Conservation (phyloP, 345 rosid genomes). For the Rhodomyrtus tomentosa region DNA sequence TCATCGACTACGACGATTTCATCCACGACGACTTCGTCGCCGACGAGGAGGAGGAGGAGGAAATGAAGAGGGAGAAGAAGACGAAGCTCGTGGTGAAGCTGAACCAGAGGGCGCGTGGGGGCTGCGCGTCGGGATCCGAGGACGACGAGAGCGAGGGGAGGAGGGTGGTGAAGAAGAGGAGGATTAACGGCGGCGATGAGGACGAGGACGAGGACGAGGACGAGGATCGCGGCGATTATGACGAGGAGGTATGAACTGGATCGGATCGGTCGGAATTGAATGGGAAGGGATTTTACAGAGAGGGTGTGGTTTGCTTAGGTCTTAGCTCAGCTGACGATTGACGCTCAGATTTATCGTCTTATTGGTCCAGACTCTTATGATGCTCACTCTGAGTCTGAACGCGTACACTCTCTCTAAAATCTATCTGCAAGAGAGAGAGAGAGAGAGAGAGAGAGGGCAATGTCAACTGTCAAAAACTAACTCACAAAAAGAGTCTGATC, state of each 20-base stretch:
- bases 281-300: too few relatives aligned
- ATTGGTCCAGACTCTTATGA: slow-evolving; percentile 16
- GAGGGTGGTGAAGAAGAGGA: slow-evolving; percentile 36
- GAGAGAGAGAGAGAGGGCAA: slow-evolving; percentile 54
- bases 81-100: slow-evolving; percentile 66
- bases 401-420: not conserved
- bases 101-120: slow-evolving; percentile 29
- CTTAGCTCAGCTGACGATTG: slow-evolving; percentile 12
- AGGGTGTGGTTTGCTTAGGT: not conserved
- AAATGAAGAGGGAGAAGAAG: slow-evolving; percentile 68
- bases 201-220: slow-evolving; percentile 24
- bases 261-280: not conserved
- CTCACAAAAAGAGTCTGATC: slow-evolving; percentile 70
- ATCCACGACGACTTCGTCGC: slow-evolving; percentile 25
- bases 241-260: slow-evolving; percentile 16
- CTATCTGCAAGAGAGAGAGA: slow-evolving; percentile 10
- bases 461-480: slow-evolving; percentile 87
- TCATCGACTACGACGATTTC: slow-evolving; percentile 66
- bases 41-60: slow-evolving; percentile 38
- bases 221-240: slow-evolving; percentile 7
- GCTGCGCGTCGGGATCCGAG: slow-evolving; percentile 10
- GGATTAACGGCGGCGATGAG: slow-evolving; percentile 19
- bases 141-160: slow-evolving; percentile 20
- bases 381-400: not conserved
- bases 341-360: not conserved